Evolutionary conservation across 2,329 filamentous ascomycete genomes (phyloP).

Genomic region (Aspergillus neoniger): DNA sequence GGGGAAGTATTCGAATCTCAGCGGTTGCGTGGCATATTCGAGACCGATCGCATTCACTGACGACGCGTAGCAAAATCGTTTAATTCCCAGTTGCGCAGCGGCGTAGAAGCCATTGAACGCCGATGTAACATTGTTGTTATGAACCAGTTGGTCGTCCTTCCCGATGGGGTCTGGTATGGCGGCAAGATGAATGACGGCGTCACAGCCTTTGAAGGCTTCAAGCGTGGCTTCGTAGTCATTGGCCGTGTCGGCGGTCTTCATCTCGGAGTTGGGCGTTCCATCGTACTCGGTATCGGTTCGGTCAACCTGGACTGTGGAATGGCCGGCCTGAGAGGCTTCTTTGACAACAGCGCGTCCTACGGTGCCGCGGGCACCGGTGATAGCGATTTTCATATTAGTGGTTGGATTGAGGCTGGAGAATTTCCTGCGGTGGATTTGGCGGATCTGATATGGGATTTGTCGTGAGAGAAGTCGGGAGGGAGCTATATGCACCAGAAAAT

Average conservation of each 20-base stretch:
- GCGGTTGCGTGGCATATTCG: conserved; percentile 39
- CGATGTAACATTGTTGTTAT: conserved; percentile 41
- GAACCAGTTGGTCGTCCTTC: conserved; percentile 35
- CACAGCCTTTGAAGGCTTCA: conserved; percentile 37
- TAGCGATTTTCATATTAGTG: conserved; percentile 43
- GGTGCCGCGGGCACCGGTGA: conserved; percentile 41
- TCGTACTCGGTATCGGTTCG: conserved; percentile 33
- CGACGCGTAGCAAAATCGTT: conserved; percentile 39
- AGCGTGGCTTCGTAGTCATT: conserved; percentile 35
- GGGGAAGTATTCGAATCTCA: conserved; percentile 41
- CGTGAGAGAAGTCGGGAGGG: background rate
- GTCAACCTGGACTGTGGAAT: conserved; percentile 39
- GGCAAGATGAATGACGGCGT: conserved; percentile 43
- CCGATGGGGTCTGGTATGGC: conserved; percentile 40
- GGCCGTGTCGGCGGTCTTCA: conserved; percentile 37
- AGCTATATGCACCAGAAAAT: too few relatives aligned
- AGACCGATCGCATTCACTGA: conserved; percentile 44
- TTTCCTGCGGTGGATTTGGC: conserved; percentile 24
- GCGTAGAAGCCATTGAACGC: conserved; percentile 46
- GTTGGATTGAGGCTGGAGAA: background rate
- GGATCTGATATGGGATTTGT: background rate
- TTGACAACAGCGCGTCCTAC: conserved; percentile 35
- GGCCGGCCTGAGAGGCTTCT: conserved; percentile 33
- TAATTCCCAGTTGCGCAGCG: conserved; percentile 38
- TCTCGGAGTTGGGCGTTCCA: conserved; percentile 35